phyloP scores from a whole-genome alignment of 371 early-diverging fungal genomes.

The Capillidium heterosporum region DNA sequence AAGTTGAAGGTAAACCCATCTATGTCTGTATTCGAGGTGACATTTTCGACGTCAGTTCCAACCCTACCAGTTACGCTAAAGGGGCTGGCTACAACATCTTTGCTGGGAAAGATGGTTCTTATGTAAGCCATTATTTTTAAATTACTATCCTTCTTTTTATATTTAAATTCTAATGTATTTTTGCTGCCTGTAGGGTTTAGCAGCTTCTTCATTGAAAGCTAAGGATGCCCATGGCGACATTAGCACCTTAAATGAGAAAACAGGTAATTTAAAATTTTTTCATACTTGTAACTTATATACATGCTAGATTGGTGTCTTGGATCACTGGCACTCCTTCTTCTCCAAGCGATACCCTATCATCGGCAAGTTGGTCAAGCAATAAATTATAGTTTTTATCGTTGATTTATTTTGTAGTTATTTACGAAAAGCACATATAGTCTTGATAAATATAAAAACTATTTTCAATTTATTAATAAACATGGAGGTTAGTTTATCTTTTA shows the following conservation, averaged over 20 bases:
- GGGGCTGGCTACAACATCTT: constrained; percentile 52
- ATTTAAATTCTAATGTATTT: background rate
- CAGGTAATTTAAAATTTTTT: constrained; percentile 8
- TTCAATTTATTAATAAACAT: no score
- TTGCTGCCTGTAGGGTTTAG: constrained; percentile 44
- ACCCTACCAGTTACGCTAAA: constrained; percentile 39
- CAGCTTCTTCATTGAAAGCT: constrained; percentile 46
- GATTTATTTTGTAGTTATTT: no score
- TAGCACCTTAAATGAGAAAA: constrained; percentile 42
- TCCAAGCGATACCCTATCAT: background rate
- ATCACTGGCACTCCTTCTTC: constrained; percentile 1
- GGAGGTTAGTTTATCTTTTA: no score
- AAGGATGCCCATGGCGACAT: constrained; percentile 56
- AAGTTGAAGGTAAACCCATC: constrained; percentile 38
- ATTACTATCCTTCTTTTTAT: background rate
- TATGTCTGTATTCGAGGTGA: constrained; percentile 69
- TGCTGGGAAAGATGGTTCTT: constrained; percentile 63
- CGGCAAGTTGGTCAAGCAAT: background rate
- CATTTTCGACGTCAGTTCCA: constrained; percentile 60
- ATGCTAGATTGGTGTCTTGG: background rate
- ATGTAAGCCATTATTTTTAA: constrained; percentile 16
- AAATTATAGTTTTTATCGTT: background rate
- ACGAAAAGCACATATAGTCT: no score
- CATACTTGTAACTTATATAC: background rate
- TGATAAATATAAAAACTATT: no score